Evolutionary conservation across 2,329 filamentous ascomycete species (phyloP), one percentile per base, ranked within the genome.

Genomic region (Penicillium sp.): DNA sequence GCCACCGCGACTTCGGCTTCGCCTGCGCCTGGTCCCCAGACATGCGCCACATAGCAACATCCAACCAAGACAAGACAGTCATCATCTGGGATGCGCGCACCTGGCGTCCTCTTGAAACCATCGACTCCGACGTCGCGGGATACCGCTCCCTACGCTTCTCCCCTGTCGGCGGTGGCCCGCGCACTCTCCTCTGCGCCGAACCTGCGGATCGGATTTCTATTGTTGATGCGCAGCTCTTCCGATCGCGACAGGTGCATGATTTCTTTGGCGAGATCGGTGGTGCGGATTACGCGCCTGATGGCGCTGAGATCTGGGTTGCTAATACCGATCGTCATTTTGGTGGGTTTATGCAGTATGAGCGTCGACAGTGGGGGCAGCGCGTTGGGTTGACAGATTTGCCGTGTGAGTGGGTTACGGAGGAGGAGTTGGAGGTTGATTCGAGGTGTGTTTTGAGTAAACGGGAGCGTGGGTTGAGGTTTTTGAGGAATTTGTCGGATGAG

Each of bases 231-330:
- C 75, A 76, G 59, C 72, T 74, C 7, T 79, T 73, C 59, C 68
- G 73, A 29, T 70, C 69, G 0, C 71, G 75, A 8, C 77, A 79
- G 57, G 73, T 75, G 5, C 73, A 78, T 39, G 76, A 79, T 58
- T 79, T 79, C 65, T 79, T 79, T 21, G 77, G 77, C 5, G 77
- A 79, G 51, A 73, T 79, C 29, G 76, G 72, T 6, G 77, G 77
- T 2, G 75, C 76, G 0, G 74, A 76, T 55, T 78, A 72, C 52
- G 68, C 72, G 23, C 74, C 75, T 1, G 76, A 78, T 54, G 76
- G 77, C 6, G 62, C 68, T 11, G 63, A 65, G 8, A 72, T 79
- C 59, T 79, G 75, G 74, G 73, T 78, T 33, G 74, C 76, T 6
- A 78, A 78, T 55, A 71, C 76, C 15, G 77, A 79, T 60, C 66